Evolutionary conservation across 257 asterid genomes (phyloP).

Genomic region (Misopates orontium): DNA sequence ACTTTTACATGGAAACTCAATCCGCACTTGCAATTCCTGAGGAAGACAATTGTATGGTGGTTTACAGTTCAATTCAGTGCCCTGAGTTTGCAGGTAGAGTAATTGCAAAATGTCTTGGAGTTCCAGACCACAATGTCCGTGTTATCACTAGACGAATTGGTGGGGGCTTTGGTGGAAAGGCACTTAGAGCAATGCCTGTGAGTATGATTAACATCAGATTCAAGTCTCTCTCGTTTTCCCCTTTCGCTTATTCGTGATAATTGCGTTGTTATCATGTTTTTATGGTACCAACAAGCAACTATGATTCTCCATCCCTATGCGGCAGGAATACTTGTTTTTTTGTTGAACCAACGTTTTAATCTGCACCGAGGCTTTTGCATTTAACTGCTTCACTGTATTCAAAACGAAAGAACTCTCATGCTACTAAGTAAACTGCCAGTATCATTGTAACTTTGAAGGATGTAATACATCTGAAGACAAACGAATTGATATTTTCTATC

Average conservation of each 20-base stretch:
- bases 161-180: constrained; percentile 88
- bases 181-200: constrained; percentile 51
- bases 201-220: constrained; percentile 27
- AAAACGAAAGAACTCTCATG: no score
- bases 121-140: constrained; percentile 68
- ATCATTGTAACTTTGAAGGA: no score
- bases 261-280: background rate
- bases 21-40: constrained; percentile 80
- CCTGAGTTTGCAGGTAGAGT: constrained; percentile 56
- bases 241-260: background rate
- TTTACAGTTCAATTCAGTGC: constrained; percentile 63
- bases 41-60: constrained; percentile 80
- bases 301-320: no score
- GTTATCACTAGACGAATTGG: constrained; percentile 77
- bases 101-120: constrained; percentile 69
- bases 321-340: no score
- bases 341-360: no score
- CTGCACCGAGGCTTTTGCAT: no score
- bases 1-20: constrained; percentile 78
- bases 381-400: no score
- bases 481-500: no score
- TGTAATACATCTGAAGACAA: no score
- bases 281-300: no score
- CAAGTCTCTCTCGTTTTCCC: constrained; percentile 1
- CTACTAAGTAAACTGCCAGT: no score